Conservation (phyloP, 768 basidiomycete genomes). For the Naganishia randhawae region DNA sequence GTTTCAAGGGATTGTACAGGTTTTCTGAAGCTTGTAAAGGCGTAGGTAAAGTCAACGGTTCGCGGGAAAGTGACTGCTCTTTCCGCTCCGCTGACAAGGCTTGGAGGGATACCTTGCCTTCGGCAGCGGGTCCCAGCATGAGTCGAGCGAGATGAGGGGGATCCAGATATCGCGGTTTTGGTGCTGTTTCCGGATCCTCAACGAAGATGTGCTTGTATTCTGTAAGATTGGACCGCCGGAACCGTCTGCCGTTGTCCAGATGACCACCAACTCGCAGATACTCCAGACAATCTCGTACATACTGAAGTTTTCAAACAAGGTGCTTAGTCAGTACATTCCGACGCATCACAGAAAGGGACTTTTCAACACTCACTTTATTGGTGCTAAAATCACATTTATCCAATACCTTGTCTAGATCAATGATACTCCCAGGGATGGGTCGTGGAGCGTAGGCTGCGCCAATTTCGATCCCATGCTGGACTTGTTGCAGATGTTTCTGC, state of each 20-base stretch:
- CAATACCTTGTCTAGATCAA: conserved; percentile 87
- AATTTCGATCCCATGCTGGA: conserved; percentile 2
- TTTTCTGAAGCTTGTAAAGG: conserved; percentile 38
- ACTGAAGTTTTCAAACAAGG: conserved; percentile 56
- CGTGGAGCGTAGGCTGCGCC: conserved; percentile 74
- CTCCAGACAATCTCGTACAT: conserved; percentile 96
- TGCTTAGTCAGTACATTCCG: background rate
- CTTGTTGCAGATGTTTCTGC: conserved; percentile 21
- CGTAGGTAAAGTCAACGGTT: conserved; percentile 37
- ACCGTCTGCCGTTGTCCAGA: conserved; percentile 72
- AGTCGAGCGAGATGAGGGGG: conserved; percentile 14
- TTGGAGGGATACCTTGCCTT: conserved; percentile 7
- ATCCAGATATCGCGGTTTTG: conserved; percentile 19
- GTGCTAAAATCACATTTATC: conserved; percentile 86
- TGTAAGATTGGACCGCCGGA: conserved; percentile 71
- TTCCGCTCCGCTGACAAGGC: conserved; percentile 12
- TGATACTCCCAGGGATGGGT: conserved; percentile 74
- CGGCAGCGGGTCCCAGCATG: conserved; percentile 27
- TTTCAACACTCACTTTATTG: conserved; percentile 50
- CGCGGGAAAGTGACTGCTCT: conserved; percentile 34
- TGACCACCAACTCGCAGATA: conserved; percentile 85
- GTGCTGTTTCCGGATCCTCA: conserved; percentile 55
- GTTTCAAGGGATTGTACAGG: conserved; percentile 44
- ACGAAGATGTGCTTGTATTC: conserved; percentile 85
- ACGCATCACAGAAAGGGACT: background rate